Evolutionary conservation across 2,329 filamentous ascomycete genomes (phyloP).

Genomic region (Colletotrichum abscissum): DNA sequence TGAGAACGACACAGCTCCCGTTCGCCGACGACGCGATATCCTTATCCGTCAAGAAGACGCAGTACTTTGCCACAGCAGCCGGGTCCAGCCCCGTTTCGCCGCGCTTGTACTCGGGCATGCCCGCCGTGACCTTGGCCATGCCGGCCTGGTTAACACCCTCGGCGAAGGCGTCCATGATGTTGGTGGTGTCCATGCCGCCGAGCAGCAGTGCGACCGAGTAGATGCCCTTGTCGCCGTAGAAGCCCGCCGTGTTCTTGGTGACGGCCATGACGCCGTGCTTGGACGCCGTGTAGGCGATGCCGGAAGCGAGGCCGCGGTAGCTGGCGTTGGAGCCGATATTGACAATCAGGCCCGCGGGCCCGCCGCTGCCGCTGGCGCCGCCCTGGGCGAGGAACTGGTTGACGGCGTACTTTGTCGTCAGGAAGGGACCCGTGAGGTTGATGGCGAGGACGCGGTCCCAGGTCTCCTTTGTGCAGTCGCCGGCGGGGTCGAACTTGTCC

Average conservation of each 20-base stretch:
- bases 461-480: slow-evolving; percentile 54
- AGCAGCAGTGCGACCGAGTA: slow-evolving; percentile 34
- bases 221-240: slow-evolving; percentile 65
- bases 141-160: slow-evolving; percentile 47
- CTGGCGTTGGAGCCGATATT: slow-evolving; percentile 39
- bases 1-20: slow-evolving; percentile 46
- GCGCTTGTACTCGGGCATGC: slow-evolving; percentile 43
- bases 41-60: slow-evolving; percentile 48
- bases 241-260: slow-evolving; percentile 67
- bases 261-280: slow-evolving; percentile 66
- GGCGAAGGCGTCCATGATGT: slow-evolving; percentile 50
- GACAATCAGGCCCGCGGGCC: slow-evolving; percentile 38
- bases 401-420: slow-evolving; percentile 63
- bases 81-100: slow-evolving; percentile 44
- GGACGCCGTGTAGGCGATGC: slow-evolving; percentile 62
- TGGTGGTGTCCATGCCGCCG: slow-evolving; percentile 33
- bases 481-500: slow-evolving; percentile 66
- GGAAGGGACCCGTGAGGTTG: slow-evolving; percentile 67
- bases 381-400: slow-evolving; percentile 56
- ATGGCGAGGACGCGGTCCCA: slow-evolving; percentile 67
- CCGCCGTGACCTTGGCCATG: slow-evolving; percentile 41
- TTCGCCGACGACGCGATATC: slow-evolving; percentile 47
- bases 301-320: slow-evolving; percentile 38
- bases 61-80: slow-evolving; percentile 52
- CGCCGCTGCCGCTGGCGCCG: slow-evolving; percentile 19